Evolutionary conservation across 1,139 yeast species (phyloP).

Genomic region (Taphrina wiesneri): DNA sequence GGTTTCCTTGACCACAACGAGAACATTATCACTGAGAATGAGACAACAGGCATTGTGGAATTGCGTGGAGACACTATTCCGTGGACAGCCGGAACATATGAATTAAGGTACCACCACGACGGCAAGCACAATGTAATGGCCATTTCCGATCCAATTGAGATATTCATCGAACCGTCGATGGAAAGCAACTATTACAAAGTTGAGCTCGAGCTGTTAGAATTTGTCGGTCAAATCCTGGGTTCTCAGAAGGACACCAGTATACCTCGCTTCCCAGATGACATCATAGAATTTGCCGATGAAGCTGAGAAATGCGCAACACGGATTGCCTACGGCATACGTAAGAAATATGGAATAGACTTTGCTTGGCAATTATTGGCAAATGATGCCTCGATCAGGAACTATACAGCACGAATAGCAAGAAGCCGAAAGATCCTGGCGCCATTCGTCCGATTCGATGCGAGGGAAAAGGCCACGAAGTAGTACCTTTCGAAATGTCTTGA

Average conservation of each 20-base stretch:
- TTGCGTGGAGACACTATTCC: slow-evolving; percentile 57
- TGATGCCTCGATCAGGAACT: slow-evolving; percentile 23
- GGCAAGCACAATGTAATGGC: slow-evolving; percentile 71
- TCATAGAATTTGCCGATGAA: slow-evolving; percentile 24
- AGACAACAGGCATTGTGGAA: slow-evolving; percentile 53
- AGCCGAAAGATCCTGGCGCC: slow-evolving; percentile 18
- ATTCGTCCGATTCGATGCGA: slow-evolving; percentile 11
- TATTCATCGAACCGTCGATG: slow-evolving; percentile 44
- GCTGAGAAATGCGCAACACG: slow-evolving; percentile 23
- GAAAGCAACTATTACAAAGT: not conserved
- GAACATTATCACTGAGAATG: slow-evolving; percentile 40
- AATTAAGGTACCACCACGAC: slow-evolving; percentile 70
- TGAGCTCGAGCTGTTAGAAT: slow-evolving; percentile 8
- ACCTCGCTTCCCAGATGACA: slow-evolving; percentile 9
- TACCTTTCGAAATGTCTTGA: too few relatives aligned
- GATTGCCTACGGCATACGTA: slow-evolving; percentile 26
- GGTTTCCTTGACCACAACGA: slow-evolving; percentile 44
- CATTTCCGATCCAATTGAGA: slow-evolving; percentile 70
- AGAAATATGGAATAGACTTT: slow-evolving; percentile 19
- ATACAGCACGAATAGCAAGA: slow-evolving; percentile 11
- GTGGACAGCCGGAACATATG: slow-evolving; percentile 75
- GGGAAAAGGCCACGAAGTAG: too few relatives aligned
- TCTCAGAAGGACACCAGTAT: not conserved
- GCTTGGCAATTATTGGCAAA: slow-evolving; percentile 26
- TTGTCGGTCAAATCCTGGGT: slow-evolving; percentile 6